These are phyloP conservation scores for Hsuehochloa calcarea DNA, from an alignment of 176 grass and related monocot species.

Conservation along the genomic window DNA sequence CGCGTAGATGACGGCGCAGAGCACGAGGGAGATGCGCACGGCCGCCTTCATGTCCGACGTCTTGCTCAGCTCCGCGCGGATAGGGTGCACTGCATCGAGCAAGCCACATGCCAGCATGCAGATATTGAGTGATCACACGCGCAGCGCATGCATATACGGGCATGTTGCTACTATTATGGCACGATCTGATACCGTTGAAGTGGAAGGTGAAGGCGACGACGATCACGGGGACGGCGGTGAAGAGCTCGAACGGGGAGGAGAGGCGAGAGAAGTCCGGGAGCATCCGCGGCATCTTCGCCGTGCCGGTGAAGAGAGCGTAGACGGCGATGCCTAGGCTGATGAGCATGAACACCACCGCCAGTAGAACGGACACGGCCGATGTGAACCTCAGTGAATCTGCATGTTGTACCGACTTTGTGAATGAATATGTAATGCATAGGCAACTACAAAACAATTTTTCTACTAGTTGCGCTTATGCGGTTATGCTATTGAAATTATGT, in stretches of 20 bases:
- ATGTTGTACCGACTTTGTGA: neutral
- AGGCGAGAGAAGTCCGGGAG: conserved; percentile 66
- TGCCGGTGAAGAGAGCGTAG: conserved; percentile 67
- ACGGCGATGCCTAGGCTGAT: conserved; percentile 74
- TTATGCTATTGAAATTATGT: neutral
- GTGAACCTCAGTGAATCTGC: conserved; percentile 88
- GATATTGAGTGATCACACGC: no score
- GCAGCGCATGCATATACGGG: no score
- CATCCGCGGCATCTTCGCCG: conserved; percentile 59
- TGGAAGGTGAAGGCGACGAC: conserved; percentile 97
- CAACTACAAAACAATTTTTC: neutral
- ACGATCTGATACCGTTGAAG: conserved; percentile 68
- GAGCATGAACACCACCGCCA: conserved; percentile 80
- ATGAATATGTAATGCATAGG: neutral
- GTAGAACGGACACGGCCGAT: conserved; percentile 78
- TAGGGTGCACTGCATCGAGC: conserved; percentile 67
- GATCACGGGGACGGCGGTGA: conserved; percentile 84
- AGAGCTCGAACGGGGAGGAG: conserved; percentile 78
- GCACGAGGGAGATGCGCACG: conserved; percentile 64
- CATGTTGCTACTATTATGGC: neutral
- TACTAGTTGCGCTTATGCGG: neutral
- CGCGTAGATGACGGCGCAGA: conserved; percentile 76
- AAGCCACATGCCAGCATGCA: neutral
- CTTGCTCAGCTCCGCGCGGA: conserved; percentile 73
- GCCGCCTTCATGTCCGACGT: conserved; percentile 73